Evolutionary conservation across 2,329 filamentous ascomycete genomes (phyloP), one percentile per base, ranked within the genome.

Genomic region (Sclerotinia borealis): DNA sequence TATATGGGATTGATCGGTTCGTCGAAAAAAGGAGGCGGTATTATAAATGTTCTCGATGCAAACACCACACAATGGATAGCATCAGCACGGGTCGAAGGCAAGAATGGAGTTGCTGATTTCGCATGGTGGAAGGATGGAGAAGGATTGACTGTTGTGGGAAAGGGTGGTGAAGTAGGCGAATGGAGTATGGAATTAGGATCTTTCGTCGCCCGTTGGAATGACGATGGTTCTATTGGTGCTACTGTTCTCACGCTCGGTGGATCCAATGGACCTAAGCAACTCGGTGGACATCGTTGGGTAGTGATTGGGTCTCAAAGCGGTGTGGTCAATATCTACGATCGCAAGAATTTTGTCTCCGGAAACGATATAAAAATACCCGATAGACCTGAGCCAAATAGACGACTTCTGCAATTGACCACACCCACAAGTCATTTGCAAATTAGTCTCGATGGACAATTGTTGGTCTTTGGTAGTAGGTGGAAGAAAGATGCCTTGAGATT

Each of bases 241-340:
- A 96, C 92, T 0, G 89, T 91, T 22, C 79, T 99, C 61, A 85
- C 87, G 3, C 82, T 98, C 3, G 93, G 95, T 39, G 90, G 90
- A 0, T 80, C 81, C 34, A 80, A 80, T 72, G 83, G 77, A 68
- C 83, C 87, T 10, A 73, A 74, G 4, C 77, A 77, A 50, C 78
- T 93, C 4, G 93, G 93, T 31, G 88, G 88, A 4, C 91, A 96
- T 76, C 83, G 91, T 64, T 99, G 93, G 92, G 85, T 97, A 17
- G 92, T 91, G 0, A 80, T 97, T 49, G 95, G 95, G 13, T 93
- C 89, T 64, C 90, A 85, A 67, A 92, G 86, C 66, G 95, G 95
- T 64, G 90, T 99, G 64, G 86, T 96, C 63, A 98, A 98, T 76
- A 82, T 99, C 66, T 99, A 99, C 78, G 92, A 98, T 74, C 88